These are phyloP conservation scores for Sindora glabra DNA, from an alignment of 306 rosid genomes.

Conservation along the genomic window DNA sequence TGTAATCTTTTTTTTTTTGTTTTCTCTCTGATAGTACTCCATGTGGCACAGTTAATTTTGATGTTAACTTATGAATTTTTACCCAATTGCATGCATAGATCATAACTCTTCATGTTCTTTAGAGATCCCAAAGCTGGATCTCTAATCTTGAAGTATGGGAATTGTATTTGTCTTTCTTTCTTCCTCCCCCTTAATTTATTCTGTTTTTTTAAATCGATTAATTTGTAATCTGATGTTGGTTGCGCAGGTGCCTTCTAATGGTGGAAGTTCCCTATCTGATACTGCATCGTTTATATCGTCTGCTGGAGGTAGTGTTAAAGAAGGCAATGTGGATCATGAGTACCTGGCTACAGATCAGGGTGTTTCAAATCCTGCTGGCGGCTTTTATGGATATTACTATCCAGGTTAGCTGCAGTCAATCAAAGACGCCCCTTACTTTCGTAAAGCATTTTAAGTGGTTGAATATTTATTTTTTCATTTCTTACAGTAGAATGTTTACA, in stretches of 20 bases:
- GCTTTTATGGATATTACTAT: slow-evolving; percentile 59
- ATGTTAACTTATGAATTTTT: neutral
- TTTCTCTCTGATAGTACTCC: neutral
- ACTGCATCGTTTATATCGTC: slow-evolving; percentile 53
- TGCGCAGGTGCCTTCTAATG: slow-evolving; percentile 47
- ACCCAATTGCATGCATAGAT: neutral
- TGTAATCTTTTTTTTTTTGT: neutral
- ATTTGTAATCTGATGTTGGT: too few species aligned
- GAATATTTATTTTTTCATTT: slow-evolving; percentile 28
- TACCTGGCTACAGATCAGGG: slow-evolving; percentile 30
- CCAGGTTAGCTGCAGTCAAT: slow-evolving; percentile 52
- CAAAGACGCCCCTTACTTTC: neutral
- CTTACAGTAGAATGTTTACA: slow-evolving; percentile 52
- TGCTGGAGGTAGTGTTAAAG: slow-evolving; percentile 37
- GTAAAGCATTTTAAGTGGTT: slow-evolving; percentile 4
- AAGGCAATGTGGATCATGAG: slow-evolving; percentile 41
- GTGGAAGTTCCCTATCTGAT: slow-evolving; percentile 58
- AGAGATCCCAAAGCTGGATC: neutral
- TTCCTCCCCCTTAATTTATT: neutral
- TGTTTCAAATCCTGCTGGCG: slow-evolving; percentile 25
- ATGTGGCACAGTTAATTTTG: neutral
- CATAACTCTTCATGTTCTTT: too few species aligned
- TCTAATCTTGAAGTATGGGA: neutral
- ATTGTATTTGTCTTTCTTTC: slow-evolving; percentile 2
- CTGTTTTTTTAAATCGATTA: too few species aligned